Evolutionary conservation across 1,284 basidiomycete species (phyloP), one percentile per base, ranked within the genome.

Genomic region (Ustilago cynodontis): DNA sequence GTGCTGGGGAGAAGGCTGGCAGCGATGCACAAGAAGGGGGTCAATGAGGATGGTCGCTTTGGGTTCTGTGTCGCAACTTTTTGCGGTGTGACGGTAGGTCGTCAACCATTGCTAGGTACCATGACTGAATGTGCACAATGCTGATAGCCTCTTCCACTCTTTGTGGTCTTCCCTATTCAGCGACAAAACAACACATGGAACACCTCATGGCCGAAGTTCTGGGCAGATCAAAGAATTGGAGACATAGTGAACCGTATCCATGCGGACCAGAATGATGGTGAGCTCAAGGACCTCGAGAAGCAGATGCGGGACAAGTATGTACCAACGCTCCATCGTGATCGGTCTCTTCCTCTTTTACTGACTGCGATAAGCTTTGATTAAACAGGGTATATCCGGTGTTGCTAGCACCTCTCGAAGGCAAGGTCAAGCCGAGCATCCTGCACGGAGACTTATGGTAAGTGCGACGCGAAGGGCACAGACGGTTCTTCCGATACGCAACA

Each of bases 371-470:
- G 20, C n/a, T 18, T 1, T 4, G 41, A 54, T 37, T 11, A 20
- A n/a, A 41, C 33, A 70, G 72, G 24, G 67, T 75, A 9, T 75
- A 75, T 33, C 72, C 64, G 6, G 52, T 75, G 4, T 53, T 75
- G 9, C 55, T 75, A 2, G 59, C 56, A 5, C 67, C 68, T n/a
- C 61, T 75, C 8, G 68, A 75, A 56, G 72, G 67, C n/a, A 75
- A 65, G 28, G 60, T 75, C 35, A 60, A 61, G 55, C 67, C 72
- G 22, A 59, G 59, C 43, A 71, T 75, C 28, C 35, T 75, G 37
- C 72, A 75, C 41, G 72, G 72, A n/a, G 68, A 75, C 47, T 51
- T 75, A n/a, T 75, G 72, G 72, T 73, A 22, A 62, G 71, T 37
- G 18, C 9, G 22, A 24, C 1, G 26, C 5, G 26, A 16, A 9